Evolutionary conservation across 495 filamentous ascomycete species (phyloP), one percentile per base, ranked within the genome.

Genomic region (Aspergillus cavernicola): DNA sequence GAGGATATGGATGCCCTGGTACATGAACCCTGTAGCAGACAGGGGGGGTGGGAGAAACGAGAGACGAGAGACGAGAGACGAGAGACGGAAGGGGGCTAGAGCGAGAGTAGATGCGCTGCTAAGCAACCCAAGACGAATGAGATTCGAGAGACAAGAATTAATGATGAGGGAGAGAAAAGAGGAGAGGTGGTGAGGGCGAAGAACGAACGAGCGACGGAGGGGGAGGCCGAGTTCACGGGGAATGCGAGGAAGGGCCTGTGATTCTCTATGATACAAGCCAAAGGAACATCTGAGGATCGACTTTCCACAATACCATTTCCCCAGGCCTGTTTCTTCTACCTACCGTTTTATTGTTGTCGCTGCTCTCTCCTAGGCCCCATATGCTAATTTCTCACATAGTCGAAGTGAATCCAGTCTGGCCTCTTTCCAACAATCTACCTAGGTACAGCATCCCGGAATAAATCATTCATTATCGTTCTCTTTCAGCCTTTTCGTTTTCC

Each of bases 1-100:
- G 51, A 32, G 48, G 50, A 53, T 41, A 43, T 46, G 51, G 32
- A 36, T 39, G 42, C 29, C 46, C 53, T 42, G 33, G 46, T 50
- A 56, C 37, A 35, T 4, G 33, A 54, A 54, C 52, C 52, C 52
- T 54, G 52, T 20, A 39, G 42, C 12, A 6, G 32, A 48, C 47
- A 57, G 28, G 32, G 55, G 49, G 35, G 29, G 23, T 2, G 28
- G 13, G 43, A 41, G 24, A 28, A 28, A n/a, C n/a, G 19, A 24
- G 15, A 23, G 19, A 31, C n/a, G 36, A 20, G 45, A 37, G 10
- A 13, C 10, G 22, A 29, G 31, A 33, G 31, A 28, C 24, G 45
- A 48, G 36, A 26, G 35, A 47, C 24, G 22, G 42, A 20, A 39
- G 13, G 11, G 18, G 22, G 38, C n/a, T 35, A 22, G 33, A 39